Evolutionary conservation across 495 filamentous ascomycete genomes (phyloP), one percentile per base, ranked within the genome.

Genomic region (Terfezia claveryi): DNA sequence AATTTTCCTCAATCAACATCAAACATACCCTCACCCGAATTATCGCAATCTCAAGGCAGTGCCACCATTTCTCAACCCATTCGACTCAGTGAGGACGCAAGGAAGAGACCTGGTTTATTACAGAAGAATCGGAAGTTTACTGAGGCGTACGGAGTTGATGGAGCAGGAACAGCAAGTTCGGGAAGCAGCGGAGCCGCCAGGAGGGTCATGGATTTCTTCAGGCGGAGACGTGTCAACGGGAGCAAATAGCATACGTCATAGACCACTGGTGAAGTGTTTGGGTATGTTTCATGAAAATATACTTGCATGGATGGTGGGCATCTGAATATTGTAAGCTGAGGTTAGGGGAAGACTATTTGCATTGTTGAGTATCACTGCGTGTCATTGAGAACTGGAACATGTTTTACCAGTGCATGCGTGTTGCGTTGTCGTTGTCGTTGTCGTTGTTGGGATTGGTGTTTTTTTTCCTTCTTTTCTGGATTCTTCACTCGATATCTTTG

Each of bases 171-270:
- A 54, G 79, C 87, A 66, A 62, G 63, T 32, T 80, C 78, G 4
- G 91, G 89, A 36, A 91, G 82, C 62, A 84, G 78, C 55, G 85
- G 86, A 37, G 82, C 86, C 14, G 86, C 88, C 16, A 79, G 85
- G 60, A 81, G 83, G 62, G 91, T 98, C 51, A 98, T 98, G 91
- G 91, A 95, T 68, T 91, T 94, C 68, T 98, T 98, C 72, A 76
- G 91, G 62, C 72, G 88, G 64, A 76, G 87, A 58, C 85, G 85
- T 46, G 41, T 46, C 8, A 46, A 46, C 17, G 14, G 41, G 41
- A 9, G 4, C 41, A 46, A 46, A 46, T 46, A 46, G 17, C 27
- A 5, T 32, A 32, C 27, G 27, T 32, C 27, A 32, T 32, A 32
- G 1, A 32, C 27, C 27, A 32, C 27, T 27, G 27, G 27, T 32